These are phyloP conservation scores for Cicer cuneatum DNA, from an alignment of 306 rosid genomes.

Conservation along the genomic window DNA sequence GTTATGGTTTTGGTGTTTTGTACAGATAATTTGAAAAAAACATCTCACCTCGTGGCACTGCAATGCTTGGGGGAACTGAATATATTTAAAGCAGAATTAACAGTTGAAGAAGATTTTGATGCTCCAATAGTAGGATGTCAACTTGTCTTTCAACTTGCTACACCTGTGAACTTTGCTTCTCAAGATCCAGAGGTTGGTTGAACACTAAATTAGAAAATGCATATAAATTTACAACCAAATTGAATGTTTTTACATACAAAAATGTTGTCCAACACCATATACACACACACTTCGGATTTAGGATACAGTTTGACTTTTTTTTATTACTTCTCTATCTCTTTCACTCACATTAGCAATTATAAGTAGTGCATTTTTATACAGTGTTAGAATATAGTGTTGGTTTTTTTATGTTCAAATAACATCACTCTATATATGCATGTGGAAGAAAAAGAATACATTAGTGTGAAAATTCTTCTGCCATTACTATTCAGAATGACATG, in stretches of 20 bases:
- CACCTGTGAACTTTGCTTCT: constrained; percentile 81
- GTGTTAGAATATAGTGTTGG: too few species aligned
- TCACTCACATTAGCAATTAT: too few species aligned
- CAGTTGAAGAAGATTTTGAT: constrained; percentile 67
- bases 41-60: constrained; percentile 62
- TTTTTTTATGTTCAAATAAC: too few species aligned
- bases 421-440: background rate
- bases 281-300: too few species aligned
- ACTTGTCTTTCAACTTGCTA: constrained; percentile 83
- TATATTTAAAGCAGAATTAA: constrained; percentile 69
- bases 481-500: constrained; percentile 71
- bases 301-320: too few species aligned
- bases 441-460: background rate
- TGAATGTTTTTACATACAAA: background rate
- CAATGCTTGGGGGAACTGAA: constrained; percentile 63
- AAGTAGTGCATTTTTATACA: too few species aligned
- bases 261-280: too few species aligned
- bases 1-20: constrained; percentile 15
- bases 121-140: constrained; percentile 75
- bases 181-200: constrained; percentile 79
- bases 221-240: background rate
- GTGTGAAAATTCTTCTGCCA: constrained; percentile 8
- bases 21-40: constrained; percentile 64
- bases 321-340: too few species aligned
- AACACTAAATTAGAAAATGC: background rate